Evolutionary conservation across 805 yeast genomes (phyloP).

Genomic region (Priceomyces fermenticarens): DNA sequence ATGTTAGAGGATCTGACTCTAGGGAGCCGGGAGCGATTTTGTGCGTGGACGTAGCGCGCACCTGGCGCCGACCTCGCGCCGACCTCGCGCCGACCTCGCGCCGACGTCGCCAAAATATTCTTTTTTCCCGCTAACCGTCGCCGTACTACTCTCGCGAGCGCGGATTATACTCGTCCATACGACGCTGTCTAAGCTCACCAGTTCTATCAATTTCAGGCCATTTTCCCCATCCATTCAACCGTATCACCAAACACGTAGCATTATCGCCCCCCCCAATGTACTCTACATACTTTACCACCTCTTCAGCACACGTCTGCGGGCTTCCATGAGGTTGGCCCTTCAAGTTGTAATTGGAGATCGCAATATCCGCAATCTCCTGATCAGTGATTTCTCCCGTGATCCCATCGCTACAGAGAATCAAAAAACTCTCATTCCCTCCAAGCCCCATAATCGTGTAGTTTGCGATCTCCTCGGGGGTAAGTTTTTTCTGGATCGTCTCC

Average conservation of each 20-base stretch:
- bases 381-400: slow-evolving; percentile 77
- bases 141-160: slow-evolving; percentile 10
- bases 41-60: too few relatives aligned
- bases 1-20: too few relatives aligned
- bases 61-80: too few relatives aligned
- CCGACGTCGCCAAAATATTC: too few relatives aligned
- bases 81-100: too few relatives aligned
- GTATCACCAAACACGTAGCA: slow-evolving; percentile 84
- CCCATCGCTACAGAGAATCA: slow-evolving; percentile 86
- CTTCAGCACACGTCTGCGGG: slow-evolving; percentile 83
- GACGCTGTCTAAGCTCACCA: slow-evolving; percentile 73
- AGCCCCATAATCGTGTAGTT: slow-evolving; percentile 39
- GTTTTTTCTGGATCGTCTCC: slow-evolving; percentile 26
- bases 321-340: slow-evolving; percentile 69
- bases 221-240: slow-evolving; percentile 88
- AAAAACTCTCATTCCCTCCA: slow-evolving; percentile 85
- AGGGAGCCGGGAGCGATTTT: too few relatives aligned
- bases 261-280: slow-evolving; percentile 92
- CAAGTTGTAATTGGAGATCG: slow-evolving; percentile 63
- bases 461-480: slow-evolving; percentile 37
- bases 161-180: slow-evolving; percentile 48
- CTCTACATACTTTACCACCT: slow-evolving; percentile 78
- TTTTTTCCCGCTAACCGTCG: too few relatives aligned
- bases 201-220: slow-evolving; percentile 88
- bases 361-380: slow-evolving; percentile 87